Base-by-base conservation (phyloP, 805 yeast species). In the Candida taoyuanica region DNA sequence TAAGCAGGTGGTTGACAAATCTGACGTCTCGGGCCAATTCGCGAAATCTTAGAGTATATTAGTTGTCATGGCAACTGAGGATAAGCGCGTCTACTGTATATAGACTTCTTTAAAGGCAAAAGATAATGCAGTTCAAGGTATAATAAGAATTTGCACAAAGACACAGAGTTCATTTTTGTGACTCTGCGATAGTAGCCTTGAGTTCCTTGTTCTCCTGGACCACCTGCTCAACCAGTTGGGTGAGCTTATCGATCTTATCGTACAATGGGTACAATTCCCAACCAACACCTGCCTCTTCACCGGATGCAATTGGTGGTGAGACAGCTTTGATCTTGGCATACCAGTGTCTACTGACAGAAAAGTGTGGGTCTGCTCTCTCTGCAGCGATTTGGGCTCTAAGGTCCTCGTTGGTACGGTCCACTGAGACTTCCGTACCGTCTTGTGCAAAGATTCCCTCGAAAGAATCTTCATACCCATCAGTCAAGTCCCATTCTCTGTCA, bases 401-500 rank as follows among this genome's bases (percentile, higher is more conserved):
- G 8, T 65, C 61, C 29, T 65, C 65, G 15, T 68, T 58, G 5
- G 66, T 59, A 20, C 58, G 54, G 15, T 53, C 51, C 5, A 50
- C 55, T 9, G 58, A 44, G 2, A 46, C 42, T 3, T 49, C 53
- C 15, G 55, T 48, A 4, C 55, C 55, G 24, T 52, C 53, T 19
- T 49, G 38, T 15, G 56, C 52, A 32, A 62, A 56, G 5, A 62
- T 33, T 5, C 58, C 60, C n/a, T 55, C 59, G 17, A 49, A 56
- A 14, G 52, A 47, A 30, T 64, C 70, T 23, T 63, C 60, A 39
- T 63, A 85, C 0, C 95, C 95, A 59, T 85, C 95, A 7, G 81
- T 73, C 48, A 86, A 66, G 47, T 83, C 86, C 95, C 95, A 86
- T 51, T 81, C 89, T 7, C 80, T 72, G 52, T 86, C 85, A 16